Evolutionary conservation across 2,329 filamentous ascomycete species (phyloP), one percentile per base, ranked within the genome.

Genomic region (Venturia aucupariae): DNA sequence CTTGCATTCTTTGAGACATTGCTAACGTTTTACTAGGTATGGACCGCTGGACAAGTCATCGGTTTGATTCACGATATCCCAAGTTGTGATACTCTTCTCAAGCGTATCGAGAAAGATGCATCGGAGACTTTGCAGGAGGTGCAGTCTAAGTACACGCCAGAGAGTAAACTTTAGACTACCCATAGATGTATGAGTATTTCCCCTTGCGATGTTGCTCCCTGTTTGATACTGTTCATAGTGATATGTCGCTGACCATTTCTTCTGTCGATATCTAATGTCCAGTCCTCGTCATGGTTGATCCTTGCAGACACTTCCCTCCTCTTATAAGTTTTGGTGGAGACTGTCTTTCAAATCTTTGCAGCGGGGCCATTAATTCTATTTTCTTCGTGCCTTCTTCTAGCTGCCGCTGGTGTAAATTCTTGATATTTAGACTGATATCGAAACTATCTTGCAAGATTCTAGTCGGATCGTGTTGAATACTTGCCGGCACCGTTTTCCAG

Each of bases 1-100:
- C 41, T 59, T 38, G 41, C 17, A 10, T 39, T 27, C 61, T 32
- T 60, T 39, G 65, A 39, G 27, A 51, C 42, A 17, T 19, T 61
- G 38, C 65, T 66, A 61, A 66, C 54, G n/a, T 38, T 67, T 65
- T 69, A 68, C 61, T 70, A 93, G 89, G 90, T 97, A 46, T 99
- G 94, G 94, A 97, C 94, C 24, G 92, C 93, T 10, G 94, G 94
- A 13, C 93, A 97, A 75, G 93, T 97, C 69, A 96, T 99, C 60
- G 80, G 80, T 10, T 71, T 82, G 17, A 82, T 82, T 66, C 78
- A 82, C 42, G 68, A 69, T 64, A 63, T 69, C 15, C 68, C 68
- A 19, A 69, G 65, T 44, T 69, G 68, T 54, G 68, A 67, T 46
- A 69, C 68, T 32, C 64, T 73, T 39, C 66, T 70, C 22, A 70